These are phyloP conservation scores for Podospora comata DNA, from an alignment of 495 filamentous ascomycete species.

Conservation along the genomic window DNA sequence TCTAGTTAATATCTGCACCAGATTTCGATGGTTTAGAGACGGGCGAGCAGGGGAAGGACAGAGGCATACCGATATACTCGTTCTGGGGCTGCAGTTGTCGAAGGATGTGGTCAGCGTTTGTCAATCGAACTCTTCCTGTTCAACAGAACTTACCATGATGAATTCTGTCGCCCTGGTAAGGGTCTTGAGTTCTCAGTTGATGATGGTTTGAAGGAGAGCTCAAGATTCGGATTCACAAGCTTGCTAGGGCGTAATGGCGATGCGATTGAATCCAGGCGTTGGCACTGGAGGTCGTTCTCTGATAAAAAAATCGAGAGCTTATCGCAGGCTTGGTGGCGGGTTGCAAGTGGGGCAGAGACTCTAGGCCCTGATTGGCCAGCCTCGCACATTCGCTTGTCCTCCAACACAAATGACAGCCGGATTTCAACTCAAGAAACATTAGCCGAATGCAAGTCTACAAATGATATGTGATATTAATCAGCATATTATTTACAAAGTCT, in stretches of 20 bases:
- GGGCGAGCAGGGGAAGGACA: neutral
- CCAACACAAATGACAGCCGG: neutral
- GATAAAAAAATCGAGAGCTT: conserved; percentile 32
- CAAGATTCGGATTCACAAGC: neutral
- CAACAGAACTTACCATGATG: conserved; percentile 33
- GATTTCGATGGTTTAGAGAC: neutral
- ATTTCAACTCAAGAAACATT: neutral
- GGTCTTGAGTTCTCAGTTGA: conserved; percentile 22
- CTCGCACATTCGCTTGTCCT: neutral
- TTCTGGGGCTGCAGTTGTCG: conserved; percentile 69
- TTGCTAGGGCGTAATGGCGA: neutral
- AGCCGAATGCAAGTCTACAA: neutral
- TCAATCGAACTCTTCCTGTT: neutral
- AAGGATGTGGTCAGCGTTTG: conserved; percentile 21
- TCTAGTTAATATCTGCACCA: neutral
- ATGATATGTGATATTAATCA: neutral
- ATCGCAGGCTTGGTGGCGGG: conserved; percentile 25
- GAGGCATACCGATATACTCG: conserved; percentile 72
- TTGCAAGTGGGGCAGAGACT: conserved; percentile 13
- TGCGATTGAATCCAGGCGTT: conserved; percentile 4
- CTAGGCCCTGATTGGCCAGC: neutral
- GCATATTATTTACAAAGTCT: neutral
- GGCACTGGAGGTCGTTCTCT: neutral
- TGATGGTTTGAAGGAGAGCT: conserved; percentile 4
- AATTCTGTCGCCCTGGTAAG: conserved; percentile 30